Base-by-base conservation (phyloP, 1,284 basidiomycete genomes). In the Ustilago vetiveriae region DNA sequence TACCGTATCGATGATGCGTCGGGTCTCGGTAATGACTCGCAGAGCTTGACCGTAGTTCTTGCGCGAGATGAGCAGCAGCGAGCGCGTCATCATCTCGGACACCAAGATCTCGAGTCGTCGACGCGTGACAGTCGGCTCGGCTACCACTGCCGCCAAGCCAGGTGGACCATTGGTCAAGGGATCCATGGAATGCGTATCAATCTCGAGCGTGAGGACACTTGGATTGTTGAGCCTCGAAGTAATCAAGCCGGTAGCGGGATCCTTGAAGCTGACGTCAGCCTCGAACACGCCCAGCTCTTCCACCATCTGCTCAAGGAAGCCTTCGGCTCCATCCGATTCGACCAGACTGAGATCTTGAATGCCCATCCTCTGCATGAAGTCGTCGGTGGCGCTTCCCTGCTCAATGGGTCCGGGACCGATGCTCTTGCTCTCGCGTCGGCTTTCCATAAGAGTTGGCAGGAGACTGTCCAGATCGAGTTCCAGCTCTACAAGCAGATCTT, bases 41-140 rank as follows among this genome's bases (percentile, higher is more conserved):
- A 69, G 62, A 40, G 77, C 77, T 38, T 79, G 77, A 3, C 50
- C 45, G 48, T 78, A 59, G 58, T 76, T 78, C 29, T 72, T 65
- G 23, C 76, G 63, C 22, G 74, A 75, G 49, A 76, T 71, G 40
- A 79, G 66, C 22, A 76, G 63, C 16, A 79, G 58, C 33, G 68
- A 64, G 11, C 77, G 74, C 17, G 77, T 76, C 41, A 79, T 79
- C 77, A 79, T 78, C 27, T 79, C 77, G 14, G 66, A 70, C 13
- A 76, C 75, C 4, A 79, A 56, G 44, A 79, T 65, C 40, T 79
- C 74, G 16, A 79, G 57, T 22, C 77, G 53, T 39, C 77, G 56
- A 11, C 77, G 67, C 29, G 76, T 78, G 42, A 78, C 74, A 6
- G 63, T 60, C 6, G 77, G 72, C 35, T 79, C 76, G 30, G 74